Conservation (phyloP, 1,139 yeast genomes). For the Saccharomyces hybrid region DNA sequence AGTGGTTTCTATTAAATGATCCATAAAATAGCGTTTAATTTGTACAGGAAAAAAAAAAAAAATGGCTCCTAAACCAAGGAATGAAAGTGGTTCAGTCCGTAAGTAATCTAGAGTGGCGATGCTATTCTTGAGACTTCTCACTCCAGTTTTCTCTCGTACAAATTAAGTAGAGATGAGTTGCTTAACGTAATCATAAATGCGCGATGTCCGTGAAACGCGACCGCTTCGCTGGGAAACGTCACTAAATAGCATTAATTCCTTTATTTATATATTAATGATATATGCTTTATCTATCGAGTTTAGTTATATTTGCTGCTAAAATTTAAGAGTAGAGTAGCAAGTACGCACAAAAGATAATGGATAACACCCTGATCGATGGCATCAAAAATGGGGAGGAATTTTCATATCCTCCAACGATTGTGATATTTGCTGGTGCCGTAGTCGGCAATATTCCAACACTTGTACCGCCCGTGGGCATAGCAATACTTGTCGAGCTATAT, state of each 20-base stretch:
- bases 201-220: not conserved
- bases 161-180: not conserved
- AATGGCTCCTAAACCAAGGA: not conserved
- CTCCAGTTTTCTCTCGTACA: not conserved
- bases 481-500: not conserved
- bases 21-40: not conserved
- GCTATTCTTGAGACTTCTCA: not conserved
- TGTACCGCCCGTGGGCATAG: not conserved
- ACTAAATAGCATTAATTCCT: not conserved
- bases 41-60: not conserved
- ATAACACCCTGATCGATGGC: not conserved
- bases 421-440: not conserved
- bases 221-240: not conserved
- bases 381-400: not conserved
- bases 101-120: not conserved
- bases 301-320: not conserved
- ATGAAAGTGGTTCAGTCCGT: not conserved
- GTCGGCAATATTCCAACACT: not conserved
- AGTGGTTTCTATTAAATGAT: slow-evolving; percentile 56
- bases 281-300: not conserved
- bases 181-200: not conserved
- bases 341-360: not conserved
- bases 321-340: not conserved
- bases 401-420: not conserved
- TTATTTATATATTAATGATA: not conserved